Evolutionary conservation across 805 yeast species (phyloP).

Genomic region (Kodamaea laetipori): DNA sequence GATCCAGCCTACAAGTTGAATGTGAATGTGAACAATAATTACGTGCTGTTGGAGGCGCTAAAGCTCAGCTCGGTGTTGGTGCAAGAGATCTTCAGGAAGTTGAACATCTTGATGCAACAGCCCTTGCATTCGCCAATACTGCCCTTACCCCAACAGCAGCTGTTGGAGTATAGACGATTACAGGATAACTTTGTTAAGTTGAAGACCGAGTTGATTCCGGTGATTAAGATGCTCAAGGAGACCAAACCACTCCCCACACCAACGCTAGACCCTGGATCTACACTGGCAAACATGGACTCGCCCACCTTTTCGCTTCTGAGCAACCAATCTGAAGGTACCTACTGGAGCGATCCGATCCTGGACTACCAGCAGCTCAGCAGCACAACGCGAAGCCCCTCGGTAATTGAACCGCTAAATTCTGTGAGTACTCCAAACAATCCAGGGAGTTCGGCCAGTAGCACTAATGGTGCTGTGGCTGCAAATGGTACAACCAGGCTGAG

Average conservation of each 20-base stretch:
- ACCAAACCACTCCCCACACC: constrained; percentile 70
- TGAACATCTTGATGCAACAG: constrained; percentile 23
- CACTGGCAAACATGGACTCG: constrained; percentile 22
- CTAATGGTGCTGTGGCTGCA: neutral
- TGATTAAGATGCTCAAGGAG: constrained; percentile 63
- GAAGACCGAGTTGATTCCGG: constrained; percentile 65
- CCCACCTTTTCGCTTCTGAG: constrained; percentile 33
- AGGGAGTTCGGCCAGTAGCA: neutral
- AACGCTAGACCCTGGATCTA: constrained; percentile 45
- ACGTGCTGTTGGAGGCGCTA: constrained; percentile 39
- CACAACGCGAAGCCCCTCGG: constrained; percentile 5
- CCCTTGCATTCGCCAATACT: constrained; percentile 9
- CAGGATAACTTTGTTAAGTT: constrained; percentile 57
- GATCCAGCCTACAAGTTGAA: constrained; percentile 34
- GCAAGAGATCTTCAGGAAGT: constrained; percentile 36
- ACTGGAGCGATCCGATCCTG: constrained; percentile 13
- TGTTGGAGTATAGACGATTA: constrained; percentile 41
- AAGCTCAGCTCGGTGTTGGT: constrained; percentile 36
- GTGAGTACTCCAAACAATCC: constrained; percentile 9
- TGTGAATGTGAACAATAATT: constrained; percentile 39
- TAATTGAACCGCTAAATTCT: constrained; percentile 5
- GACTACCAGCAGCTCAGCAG: constrained; percentile 12
- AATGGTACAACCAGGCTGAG: no score
- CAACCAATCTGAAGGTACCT: constrained; percentile 14
- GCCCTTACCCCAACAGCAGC: constrained; percentile 19